Evolutionary conservation across 768 basidiomycete species (phyloP).

Genomic region (Boletus tylopilopsis): DNA sequence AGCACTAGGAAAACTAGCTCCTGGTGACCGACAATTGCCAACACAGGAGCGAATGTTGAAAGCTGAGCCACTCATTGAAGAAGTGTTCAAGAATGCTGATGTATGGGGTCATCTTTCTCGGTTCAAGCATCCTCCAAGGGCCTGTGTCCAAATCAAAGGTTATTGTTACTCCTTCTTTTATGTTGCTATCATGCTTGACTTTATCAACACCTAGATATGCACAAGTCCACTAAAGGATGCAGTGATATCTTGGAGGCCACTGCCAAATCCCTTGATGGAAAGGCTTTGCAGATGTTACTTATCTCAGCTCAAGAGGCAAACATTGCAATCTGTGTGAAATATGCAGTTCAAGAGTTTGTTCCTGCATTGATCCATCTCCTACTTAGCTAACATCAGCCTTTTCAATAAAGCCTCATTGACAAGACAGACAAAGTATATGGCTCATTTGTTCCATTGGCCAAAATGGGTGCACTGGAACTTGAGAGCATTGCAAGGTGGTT

Average conservation of each 20-base stretch:
- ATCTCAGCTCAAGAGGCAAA: too few relatives aligned
- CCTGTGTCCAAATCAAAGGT: not conserved
- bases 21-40: too few relatives aligned
- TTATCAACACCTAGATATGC: not conserved
- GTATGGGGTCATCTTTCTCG: not conserved
- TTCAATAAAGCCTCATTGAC: not conserved
- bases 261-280: not conserved
- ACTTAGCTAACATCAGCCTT: not conserved
- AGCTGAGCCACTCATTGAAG: too few relatives aligned
- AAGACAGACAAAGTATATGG: not conserved
- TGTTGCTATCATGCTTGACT: too few relatives aligned
- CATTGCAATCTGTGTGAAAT: slow-evolving; percentile 3
- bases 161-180: too few relatives aligned
- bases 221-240: slow-evolving; percentile 1
- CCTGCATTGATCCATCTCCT: rapidly evolving
- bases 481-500: slow-evolving; percentile 1
- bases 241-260: not conserved
- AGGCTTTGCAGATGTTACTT: not conserved
- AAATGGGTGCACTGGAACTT: too few relatives aligned
- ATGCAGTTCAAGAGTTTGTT: slow-evolving; percentile 1
- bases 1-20: too few relatives aligned
- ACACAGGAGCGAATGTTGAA: too few relatives aligned
- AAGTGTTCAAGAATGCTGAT: too few relatives aligned
- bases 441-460: too few relatives aligned
- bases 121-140: not conserved